Base-by-base conservation (phyloP, 1,284 basidiomycete genomes). In the Ustilago loliicola region DNA sequence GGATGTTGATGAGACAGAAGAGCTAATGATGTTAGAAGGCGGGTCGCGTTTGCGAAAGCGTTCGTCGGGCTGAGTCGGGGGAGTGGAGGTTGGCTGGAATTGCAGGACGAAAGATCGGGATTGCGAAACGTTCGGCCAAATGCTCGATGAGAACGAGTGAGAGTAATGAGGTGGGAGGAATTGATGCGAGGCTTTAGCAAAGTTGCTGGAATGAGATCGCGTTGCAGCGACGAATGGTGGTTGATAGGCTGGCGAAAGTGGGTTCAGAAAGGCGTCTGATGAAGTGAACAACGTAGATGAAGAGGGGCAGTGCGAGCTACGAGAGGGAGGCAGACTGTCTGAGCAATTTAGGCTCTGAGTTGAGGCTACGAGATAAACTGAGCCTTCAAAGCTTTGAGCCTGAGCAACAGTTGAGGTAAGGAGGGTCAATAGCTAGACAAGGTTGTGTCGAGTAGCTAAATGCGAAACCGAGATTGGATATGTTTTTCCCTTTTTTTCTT, bases 301-400 rank as follows among this genome's bases (percentile, higher is more conserved):
- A 51, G 47, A 34, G 56, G 45, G 42, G 62, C 52, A 30, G 34
- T 47, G 57, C 13, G n/a, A 53, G 32, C 38, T 23, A 47, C 54
- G 19, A 64, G n/a, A 29, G n/a, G 21, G 48, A 27, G 48, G 23
- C 15, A 27, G 48, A 50, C 23, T 50, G 25, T 50, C 21, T 48
- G 23, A 27, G n/a, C 21, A 48, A 10, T 25, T 21, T 8, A 21
- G 23, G 48, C 27, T 50, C 25, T 50, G 48, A 50, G 25, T 27
- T 29, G n/a, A 8, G 48, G 7, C 17, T 13, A 50, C 13, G 25
- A 50, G 52, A 42, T 48, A 30, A 25, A 51, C 21, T 47, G 21
- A 30, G 32, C 23, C 11, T 15, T 29, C 29, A 30, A 38, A 21
- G 53, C 15, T 19, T 15, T 21, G 52, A 62, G 21, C 30, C 15